Base-by-base conservation (phyloP, 352 stramenopile species). In the Vaucheria bursata region DNA sequence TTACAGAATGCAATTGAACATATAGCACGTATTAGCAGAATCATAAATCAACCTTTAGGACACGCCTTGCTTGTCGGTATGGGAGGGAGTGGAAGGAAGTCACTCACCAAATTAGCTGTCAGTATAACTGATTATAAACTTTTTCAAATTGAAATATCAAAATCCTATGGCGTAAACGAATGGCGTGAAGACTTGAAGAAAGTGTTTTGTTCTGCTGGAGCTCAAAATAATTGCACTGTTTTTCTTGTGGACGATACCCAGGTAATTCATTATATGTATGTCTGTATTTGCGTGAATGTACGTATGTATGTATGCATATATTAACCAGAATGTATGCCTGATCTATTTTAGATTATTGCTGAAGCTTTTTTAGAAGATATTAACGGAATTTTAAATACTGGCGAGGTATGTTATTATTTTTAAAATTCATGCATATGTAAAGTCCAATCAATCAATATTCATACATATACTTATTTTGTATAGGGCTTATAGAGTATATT, bases 341-440 rank as follows among this genome's bases (percentile, higher is more conserved):
- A n/a, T n/a, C n/a, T n/a, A n/a, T n/a, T n/a, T n/a, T n/a, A n/a
- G 79, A 96, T 97, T 84, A 96, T 96, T 80, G 93, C 95, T 82
- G 92, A 97, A 53, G 88, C 88, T n/a, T 97, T 97, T 76, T 90
- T 97, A 34, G 92, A 97, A 78, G 93, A 97, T 75, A 95, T 97
- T 75, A 97, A 96, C 85, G 96, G 96, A 84, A 96, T 97, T 88
- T 85, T 97, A 31, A 97, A 97, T 83, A 91, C 89, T 0, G 93
- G 93, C 31, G 93, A 97, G 80, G 95, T 97, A 34, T 92, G 93
- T 0, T 97, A 97, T 78, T 81, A n/a, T n/a, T n/a, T n/a, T n/a
- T n/a, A n/a, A n/a, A n/a, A n/a, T n/a, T n/a, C n/a, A n/a, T n/a
- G n/a, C n/a, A n/a, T n/a, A n/a, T n/a, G n/a, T n/a, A n/a, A n/a